These are phyloP conservation scores for Talaromyces sp. DNA, from an alignment of 2,329 filamentous ascomycete species.

Conservation along the genomic window DNA sequence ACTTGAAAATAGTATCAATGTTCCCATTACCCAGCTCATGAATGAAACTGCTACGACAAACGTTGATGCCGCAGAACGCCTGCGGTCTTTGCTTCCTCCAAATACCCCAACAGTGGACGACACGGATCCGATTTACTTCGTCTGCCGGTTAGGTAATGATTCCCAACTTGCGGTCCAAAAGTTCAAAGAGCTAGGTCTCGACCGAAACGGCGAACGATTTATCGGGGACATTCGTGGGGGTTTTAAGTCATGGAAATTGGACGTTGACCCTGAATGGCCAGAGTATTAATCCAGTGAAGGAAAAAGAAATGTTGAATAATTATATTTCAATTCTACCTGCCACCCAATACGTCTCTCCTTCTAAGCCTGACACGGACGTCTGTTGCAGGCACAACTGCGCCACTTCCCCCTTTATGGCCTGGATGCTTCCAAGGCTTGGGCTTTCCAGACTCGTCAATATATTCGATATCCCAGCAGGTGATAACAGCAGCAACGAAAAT, in stretches of 20 bases:
- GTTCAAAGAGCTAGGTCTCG: slow-evolving; percentile 36
- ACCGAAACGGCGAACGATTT: slow-evolving; percentile 27
- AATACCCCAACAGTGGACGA: slow-evolving; percentile 19
- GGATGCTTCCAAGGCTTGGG: slow-evolving; percentile 51
- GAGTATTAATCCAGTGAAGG: slow-evolving; percentile 29
- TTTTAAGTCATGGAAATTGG: slow-evolving; percentile 37
- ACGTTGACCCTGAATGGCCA: slow-evolving; percentile 38
- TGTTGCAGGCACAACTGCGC: slow-evolving; percentile 1
- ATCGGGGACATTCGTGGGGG: slow-evolving; percentile 42
- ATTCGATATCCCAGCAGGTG: slow-evolving; percentile 50
- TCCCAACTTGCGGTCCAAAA: slow-evolving; percentile 42
- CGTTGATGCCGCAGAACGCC: background rate
- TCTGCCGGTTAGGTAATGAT: slow-evolving; percentile 48
- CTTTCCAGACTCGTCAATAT: slow-evolving; percentile 32
- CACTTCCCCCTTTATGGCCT: slow-evolving; percentile 12
- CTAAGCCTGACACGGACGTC: slow-evolving; percentile 2
- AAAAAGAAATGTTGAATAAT: background rate
- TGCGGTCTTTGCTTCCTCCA: slow-evolving; percentile 25
- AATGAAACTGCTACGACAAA: slow-evolving; percentile 19
- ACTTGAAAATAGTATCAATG: slow-evolving; percentile 67
- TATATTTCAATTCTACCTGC: background rate
- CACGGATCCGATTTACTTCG: slow-evolving; percentile 36
- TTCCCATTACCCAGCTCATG: slow-evolving; percentile 42
- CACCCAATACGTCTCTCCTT: background rate
- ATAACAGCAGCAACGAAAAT: slow-evolving; percentile 50